Percentiles rank a stretch among this genome's conserved stretches.
Evolutionary conservation across 176 grass and related monocot species (phyloP).

Genomic region (Pharus latifolius): DNA sequence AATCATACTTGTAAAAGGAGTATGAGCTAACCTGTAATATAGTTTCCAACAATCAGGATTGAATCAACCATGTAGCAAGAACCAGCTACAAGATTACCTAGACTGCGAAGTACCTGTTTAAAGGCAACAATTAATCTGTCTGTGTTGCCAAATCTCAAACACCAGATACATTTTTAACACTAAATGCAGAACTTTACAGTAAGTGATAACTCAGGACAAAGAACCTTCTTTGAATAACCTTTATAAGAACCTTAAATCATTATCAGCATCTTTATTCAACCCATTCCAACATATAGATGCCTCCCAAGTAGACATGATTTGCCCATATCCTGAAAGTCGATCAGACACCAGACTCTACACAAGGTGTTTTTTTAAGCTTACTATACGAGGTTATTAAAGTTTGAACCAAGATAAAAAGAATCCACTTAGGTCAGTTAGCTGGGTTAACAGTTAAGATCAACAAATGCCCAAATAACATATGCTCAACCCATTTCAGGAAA

Average conservation of each 20-base stretch:
- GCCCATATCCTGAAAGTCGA: background rate
- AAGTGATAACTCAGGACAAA: background rate
- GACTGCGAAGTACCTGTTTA: conserved; percentile 77
- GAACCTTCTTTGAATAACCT: background rate
- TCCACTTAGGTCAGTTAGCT: background rate
- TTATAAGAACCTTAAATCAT: background rate
- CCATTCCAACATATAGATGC: background rate
- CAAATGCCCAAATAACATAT: background rate
- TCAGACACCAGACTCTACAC: background rate
- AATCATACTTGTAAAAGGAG: conserved; percentile 4
- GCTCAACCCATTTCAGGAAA: background rate
- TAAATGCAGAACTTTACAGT: background rate
- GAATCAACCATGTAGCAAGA: conserved; percentile 68
- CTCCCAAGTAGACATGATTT: background rate
- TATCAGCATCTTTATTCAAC: background rate
- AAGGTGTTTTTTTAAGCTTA: too few species aligned
- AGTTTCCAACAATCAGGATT: conserved; percentile 65
- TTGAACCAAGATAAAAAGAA: background rate
- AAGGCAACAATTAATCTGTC: conserved; percentile 19
- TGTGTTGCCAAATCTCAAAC: conserved; percentile 3
- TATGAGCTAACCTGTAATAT: conserved; percentile 51
- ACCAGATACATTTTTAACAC: background rate
- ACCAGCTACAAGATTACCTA: conserved; percentile 88
- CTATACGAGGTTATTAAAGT: background rate
- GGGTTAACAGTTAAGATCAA: background rate